Percentiles rank a stretch among this genome's conserved stretches.
Conservation (phyloP, 345 rosid genomes). For the Diplotaxis tenuifolia region DNA sequence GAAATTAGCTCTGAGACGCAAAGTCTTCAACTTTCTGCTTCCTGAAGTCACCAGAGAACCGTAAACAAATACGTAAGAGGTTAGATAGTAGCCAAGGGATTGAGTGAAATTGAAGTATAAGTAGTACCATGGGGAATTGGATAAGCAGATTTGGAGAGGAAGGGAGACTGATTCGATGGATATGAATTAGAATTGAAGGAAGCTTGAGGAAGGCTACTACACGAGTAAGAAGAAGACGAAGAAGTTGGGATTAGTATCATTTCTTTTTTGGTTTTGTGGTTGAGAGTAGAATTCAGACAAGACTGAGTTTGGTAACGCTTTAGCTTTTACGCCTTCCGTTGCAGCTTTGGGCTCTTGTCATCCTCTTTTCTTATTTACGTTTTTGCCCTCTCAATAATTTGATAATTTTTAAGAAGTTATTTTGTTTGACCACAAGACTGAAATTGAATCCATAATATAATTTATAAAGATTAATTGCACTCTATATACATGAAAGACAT, state of each 20-base stretch:
- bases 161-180: constrained; percentile 25
- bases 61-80: background rate
- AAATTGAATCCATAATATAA: too few relatives aligned
- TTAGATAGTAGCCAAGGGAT: too few relatives aligned
- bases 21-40: constrained; percentile 52
- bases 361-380: background rate
- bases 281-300: constrained; percentile 11
- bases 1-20: constrained; percentile 57
- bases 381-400: background rate
- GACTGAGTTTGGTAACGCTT: background rate
- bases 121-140: constrained; percentile 18
- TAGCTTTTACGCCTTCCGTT: constrained; percentile 16
- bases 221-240: constrained; percentile 16
- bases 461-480: too few relatives aligned
- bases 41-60: constrained; percentile 44
- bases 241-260: constrained; percentile 36
- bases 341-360: constrained; percentile 16
- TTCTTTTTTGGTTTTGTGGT: constrained; percentile 12
- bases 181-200: constrained; percentile 18
- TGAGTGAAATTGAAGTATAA: too few relatives aligned
- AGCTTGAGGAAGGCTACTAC: constrained; percentile 23
- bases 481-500: too few relatives aligned
- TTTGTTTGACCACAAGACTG: background rate
- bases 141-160: constrained; percentile 16
- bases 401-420: background rate